phyloP scores from a whole-genome alignment of 1,284 basidiomycete species.

The Coniferiporia weirii region DNA sequence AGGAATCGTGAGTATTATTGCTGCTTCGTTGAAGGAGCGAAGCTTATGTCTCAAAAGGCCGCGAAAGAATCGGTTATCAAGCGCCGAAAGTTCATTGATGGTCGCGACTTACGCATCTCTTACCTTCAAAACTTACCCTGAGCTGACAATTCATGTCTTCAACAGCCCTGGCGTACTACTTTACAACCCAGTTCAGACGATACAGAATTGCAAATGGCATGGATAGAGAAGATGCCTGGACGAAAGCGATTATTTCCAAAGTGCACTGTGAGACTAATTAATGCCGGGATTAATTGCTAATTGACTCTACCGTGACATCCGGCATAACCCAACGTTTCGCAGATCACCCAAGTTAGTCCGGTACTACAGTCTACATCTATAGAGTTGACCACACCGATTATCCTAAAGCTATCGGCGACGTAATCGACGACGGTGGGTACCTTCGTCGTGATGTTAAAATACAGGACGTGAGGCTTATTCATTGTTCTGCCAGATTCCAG shows the following conservation, averaged over 20 bases:
- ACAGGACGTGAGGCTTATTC: too few relatives aligned
- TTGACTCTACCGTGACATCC: too few relatives aligned
- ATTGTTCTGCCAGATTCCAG: constrained; percentile 22
- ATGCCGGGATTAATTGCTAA: too few relatives aligned
- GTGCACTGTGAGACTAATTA: constrained; percentile 18
- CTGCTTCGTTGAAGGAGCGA: too few relatives aligned
- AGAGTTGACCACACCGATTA: too few relatives aligned
- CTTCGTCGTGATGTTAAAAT: not conserved
- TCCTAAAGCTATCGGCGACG: constrained; percentile 22
- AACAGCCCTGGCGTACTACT: constrained; percentile 18
- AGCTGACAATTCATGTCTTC: not conserved
- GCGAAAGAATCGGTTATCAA: constrained; percentile 21
- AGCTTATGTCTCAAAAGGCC: constrained; percentile 12
- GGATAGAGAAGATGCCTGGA: constrained; percentile 21
- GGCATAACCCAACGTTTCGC: not conserved
- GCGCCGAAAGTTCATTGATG: constrained; percentile 21
- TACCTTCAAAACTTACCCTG: not conserved
- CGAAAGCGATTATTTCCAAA: constrained; percentile 18
- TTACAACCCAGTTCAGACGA: constrained; percentile 19
- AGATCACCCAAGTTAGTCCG: constrained; percentile 4
- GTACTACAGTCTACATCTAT: too few relatives aligned
- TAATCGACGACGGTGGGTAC: constrained; percentile 21
- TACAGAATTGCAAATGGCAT: constrained; percentile 13
- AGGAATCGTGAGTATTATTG: too few relatives aligned
- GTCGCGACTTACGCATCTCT: not conserved